phyloP scores from a whole-genome alignment of 192 early-diverging fungal species.

The Phycomyces nitens region DNA sequence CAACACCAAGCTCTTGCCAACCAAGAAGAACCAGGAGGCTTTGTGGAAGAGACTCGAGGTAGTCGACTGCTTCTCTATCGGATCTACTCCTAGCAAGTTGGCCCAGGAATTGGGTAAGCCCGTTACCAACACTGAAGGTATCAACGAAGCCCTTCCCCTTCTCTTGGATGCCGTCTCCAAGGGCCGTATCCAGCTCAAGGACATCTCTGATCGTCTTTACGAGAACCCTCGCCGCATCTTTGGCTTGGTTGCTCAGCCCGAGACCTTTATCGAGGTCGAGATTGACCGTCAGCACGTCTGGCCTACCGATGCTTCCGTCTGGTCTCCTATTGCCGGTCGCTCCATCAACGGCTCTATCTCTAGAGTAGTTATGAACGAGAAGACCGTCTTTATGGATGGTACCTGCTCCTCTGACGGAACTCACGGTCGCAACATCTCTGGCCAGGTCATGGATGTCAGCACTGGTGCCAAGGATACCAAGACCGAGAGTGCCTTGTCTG shows the following conservation, averaged over 20 bases:
- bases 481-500: not conserved
- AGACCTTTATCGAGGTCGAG: slow-evolving; percentile 95
- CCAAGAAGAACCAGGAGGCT: slow-evolving; percentile 57
- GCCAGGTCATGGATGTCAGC: slow-evolving; percentile 17
- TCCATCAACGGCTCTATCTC: slow-evolving; percentile 68
- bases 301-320: slow-evolving; percentile 37
- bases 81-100: slow-evolving; percentile 64
- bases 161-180: slow-evolving; percentile 81
- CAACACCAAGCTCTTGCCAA: slow-evolving; percentile 42
- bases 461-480: not conserved
- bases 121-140: slow-evolving; percentile 46
- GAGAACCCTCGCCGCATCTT: slow-evolving; percentile 90
- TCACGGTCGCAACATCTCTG: slow-evolving; percentile 48
- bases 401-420: slow-evolving; percentile 36
- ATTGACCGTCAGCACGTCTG: slow-evolving; percentile 68
- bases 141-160: slow-evolving; percentile 72
- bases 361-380: slow-evolving; percentile 86
- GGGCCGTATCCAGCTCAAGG: slow-evolving; percentile 73
- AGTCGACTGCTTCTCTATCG: slow-evolving; percentile 93
- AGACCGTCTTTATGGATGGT: slow-evolving; percentile 88
- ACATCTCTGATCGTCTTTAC: slow-evolving; percentile 72
- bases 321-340: slow-evolving; percentile 61
- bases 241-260: slow-evolving; percentile 79
- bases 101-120: slow-evolving; percentile 49
- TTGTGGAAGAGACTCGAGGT: slow-evolving; percentile 78